Conservation (phyloP, 2,329 filamentous ascomycete species). For the Fusarium euwallaceae region DNA sequence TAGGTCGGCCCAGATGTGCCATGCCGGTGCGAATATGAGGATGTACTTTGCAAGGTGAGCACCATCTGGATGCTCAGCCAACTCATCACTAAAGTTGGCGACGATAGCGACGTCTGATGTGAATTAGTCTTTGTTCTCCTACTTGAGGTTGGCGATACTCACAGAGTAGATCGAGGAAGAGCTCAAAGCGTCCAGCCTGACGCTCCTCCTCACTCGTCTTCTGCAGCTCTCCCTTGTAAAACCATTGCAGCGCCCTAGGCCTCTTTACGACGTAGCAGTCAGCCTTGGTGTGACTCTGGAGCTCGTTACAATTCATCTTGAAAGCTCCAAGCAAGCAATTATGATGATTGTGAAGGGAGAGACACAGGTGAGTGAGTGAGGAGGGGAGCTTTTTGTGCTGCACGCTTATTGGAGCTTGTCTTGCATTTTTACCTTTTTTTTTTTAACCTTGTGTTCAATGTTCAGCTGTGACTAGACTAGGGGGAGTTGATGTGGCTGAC, state of each 20-base stretch:
- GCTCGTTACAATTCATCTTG: slow-evolving; percentile 55
- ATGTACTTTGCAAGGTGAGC: slow-evolving; percentile 61
- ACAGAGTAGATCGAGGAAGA: slow-evolving; percentile 64
- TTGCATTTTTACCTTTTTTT: slow-evolving; percentile 7
- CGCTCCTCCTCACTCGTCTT: slow-evolving; percentile 60
- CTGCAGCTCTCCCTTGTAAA: slow-evolving; percentile 56
- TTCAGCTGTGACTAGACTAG: slow-evolving; percentile 27
- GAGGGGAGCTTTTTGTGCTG: slow-evolving; percentile 10
- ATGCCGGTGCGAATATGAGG: slow-evolving; percentile 62
- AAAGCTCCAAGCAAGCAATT: too few species aligned
- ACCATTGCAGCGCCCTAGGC: slow-evolving; percentile 60
- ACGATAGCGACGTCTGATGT: slow-evolving; percentile 58
- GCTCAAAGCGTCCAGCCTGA: slow-evolving; percentile 61
- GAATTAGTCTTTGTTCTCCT: slow-evolving; percentile 7
- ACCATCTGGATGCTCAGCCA: slow-evolving; percentile 60
- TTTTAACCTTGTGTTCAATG: slow-evolving; percentile 1
- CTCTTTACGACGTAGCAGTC: slow-evolving; percentile 54
- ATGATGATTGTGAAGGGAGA: neutral
- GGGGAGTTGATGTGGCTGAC: slow-evolving; percentile 27
- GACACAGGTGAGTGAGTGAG: neutral
- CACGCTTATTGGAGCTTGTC: slow-evolving; percentile 1
- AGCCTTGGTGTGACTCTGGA: slow-evolving; percentile 48
- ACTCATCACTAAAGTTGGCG: slow-evolving; percentile 63
- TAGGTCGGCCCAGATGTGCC: slow-evolving; percentile 64
- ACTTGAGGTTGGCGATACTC: slow-evolving; percentile 13